Base-by-base conservation (phyloP, 208 protist species). In the Zelonia costaricensis region DNA sequence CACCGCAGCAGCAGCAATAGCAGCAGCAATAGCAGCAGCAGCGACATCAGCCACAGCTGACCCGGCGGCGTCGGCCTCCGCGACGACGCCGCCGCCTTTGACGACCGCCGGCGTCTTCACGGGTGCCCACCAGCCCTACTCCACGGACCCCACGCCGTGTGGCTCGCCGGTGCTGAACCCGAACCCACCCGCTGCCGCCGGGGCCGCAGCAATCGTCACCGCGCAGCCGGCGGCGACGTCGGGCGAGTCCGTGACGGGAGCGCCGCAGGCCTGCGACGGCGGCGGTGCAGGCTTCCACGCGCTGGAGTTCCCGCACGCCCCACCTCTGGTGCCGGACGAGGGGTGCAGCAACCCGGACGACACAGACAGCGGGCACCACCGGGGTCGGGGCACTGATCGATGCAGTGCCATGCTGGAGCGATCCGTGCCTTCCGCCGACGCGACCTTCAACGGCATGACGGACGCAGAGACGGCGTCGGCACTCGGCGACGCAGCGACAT, bases 381-480 rank as follows among this genome's bases (percentile, higher is more conserved):
- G n/a, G n/a, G n/a, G n/a, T n/a, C n/a, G n/a, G n/a, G n/a, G n/a
- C n/a, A n/a, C n/a, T n/a, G n/a, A n/a, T n/a, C n/a, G n/a, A n/a
- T 33, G 35, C 15, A 35, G 42, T 27, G 40, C 42, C 28, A 30
- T 40, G 31, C 28, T 25, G 13, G 56, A n/a, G 7, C n/a, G 35
- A 64, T 16, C 28, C 38, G n/a, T 49, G 60, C 60, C 4, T 2
- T 66, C 60, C 10, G 57, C 28, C 27, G 60, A 56, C 15, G 39
- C 49, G 13, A 66, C 60, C 2, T 22, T 57, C 20, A 48, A 36
- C 4, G 60, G 60, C 39, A 30, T 66, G 48, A 57, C 60, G 15
- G 60, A 66, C 30, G 48, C 38, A 3, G 60, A 66, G 20, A 66
- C 49, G 18, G 4, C 25, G 25, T 66, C 60, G 3, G 25, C 57